Evolutionary conservation across 257 asterid species (phyloP), one percentile per base, ranked within the genome.

Genomic region (Euphrasia confusa): DNA sequence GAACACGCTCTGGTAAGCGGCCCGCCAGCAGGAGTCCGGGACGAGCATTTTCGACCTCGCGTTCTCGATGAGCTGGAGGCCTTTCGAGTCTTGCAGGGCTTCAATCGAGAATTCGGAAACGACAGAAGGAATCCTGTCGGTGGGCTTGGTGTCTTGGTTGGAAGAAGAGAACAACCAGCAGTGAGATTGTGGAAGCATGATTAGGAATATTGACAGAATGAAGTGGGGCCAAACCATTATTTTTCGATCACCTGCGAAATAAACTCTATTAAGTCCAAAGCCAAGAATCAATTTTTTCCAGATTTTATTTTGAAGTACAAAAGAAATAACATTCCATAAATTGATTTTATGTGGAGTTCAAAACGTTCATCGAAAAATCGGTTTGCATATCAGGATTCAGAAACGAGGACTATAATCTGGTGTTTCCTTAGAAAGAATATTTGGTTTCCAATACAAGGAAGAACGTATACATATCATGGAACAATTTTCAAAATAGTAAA

Each of bases 61-160:
- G 1, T 77, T 72, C 67, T 83, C 94, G 5, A 86, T 32, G 9
- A 78, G 30, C 61, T 81, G 67, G 6, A 81, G 21, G 35, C 89
- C 97, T 69, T 71, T 81, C 35, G 39, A 61, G 70, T 78, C 73
- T 13, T 53, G 58, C n/a, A 80, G 66, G 52, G 76, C 66, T 66
- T 83, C 82, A 65, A 89, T 72, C 6, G 97, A 84, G 70, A 92
- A 86, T 24, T 86, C 93, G 8, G 93, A 79, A 35, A 66, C 78
- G 10, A 12, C 50, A 2, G 55, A 12, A 40, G 40, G 40, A 35
- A 40, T 45, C 49, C 2, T 28, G 61, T 18, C 27, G 35, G 68
- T 50, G 63, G 58, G 0, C 1, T 24, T 10, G 24, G 24, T 21
- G 54, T 27, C 42, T 72, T 60, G 50, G 1, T 71, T 62, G 0